Base-by-base conservation (phyloP, 1,284 basidiomycete genomes). In the Mycena citricolor region DNA sequence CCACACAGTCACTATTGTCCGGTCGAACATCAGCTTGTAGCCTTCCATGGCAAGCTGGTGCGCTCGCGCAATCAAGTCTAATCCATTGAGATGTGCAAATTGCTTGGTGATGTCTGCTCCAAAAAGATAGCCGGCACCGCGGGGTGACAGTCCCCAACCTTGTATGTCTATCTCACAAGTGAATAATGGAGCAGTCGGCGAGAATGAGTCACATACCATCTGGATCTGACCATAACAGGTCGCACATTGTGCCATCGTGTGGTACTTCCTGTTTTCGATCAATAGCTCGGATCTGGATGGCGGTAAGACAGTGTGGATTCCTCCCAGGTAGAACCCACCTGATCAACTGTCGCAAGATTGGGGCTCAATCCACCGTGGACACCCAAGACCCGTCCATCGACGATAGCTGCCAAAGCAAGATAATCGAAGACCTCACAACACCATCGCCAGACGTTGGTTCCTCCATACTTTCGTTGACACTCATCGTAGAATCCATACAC, bases 401-500 rank as follows among this genome's bases (percentile, higher is more conserved):
- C 92, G 51, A 99, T 86, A 7, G 97, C 97, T 8, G 87, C 92
- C 29, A 99, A 71, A 12, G 92, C 89, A 28, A 99, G 79, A 66
- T 97, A 98, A 67, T 99, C 95, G 60, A 99, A 99, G 12, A 99
- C 92, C 58, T 99, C 95, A 64, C 93, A 97, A 66, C 94, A 99
- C 79, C 93, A 97, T 49, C 94, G 70, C 95, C 95, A 99, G 30
- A 99, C 95, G 62, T 94, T 95, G 47, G 83, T 87, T 58, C 81
- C 88, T 5, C 95, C 95, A 61, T 98, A 99, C 66, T 99, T 99
- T 26, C 94, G 73, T 64, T 93, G 87, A 66, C 95, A 99, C 61
- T 99, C 95, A 68, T 99, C 97, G 70, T 98, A 99, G 65, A 99
- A 99, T 11, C 95, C 97, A 65, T 99, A 99, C 0, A 99, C 95